Conservation (phyloP, 1,139 yeast genomes). For the Candida sp. region DNA sequence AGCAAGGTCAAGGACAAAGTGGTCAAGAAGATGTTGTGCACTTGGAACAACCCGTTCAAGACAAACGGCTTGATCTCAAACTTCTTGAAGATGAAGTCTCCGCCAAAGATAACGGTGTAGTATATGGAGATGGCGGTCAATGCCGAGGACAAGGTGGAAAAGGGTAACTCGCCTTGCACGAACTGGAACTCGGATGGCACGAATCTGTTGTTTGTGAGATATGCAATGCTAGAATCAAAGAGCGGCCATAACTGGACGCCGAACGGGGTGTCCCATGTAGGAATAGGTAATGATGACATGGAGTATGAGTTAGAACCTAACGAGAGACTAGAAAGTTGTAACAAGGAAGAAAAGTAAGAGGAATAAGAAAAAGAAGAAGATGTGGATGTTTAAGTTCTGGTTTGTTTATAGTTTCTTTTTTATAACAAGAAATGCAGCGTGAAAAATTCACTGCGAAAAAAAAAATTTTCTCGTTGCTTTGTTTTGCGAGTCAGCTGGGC, state of each 20-base stretch:
- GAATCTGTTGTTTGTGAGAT: conserved; percentile 46
- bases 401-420: neutral
- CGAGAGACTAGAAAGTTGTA: neutral
- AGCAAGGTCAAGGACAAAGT: conserved; percentile 68
- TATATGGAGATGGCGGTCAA: conserved; percentile 67
- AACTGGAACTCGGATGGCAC: conserved; percentile 64
- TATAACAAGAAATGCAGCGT: neutral
- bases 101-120: conserved; percentile 86
- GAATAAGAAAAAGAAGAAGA: neutral
- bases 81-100: conserved; percentile 53
- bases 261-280: conserved; percentile 72
- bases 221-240: conserved; percentile 63
- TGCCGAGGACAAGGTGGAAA: conserved; percentile 75
- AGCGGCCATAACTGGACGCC: conserved; percentile 92
- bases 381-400: neutral
- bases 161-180: conserved; percentile 55
- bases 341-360: neutral
- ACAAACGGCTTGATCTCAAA: conserved; percentile 66
- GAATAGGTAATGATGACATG: conserved; percentile 20
- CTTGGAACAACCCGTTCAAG: conserved; percentile 59
- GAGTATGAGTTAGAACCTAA: neutral
- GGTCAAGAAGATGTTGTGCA: conserved; percentile 85
- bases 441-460: neutral
- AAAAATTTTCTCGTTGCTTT: neutral
- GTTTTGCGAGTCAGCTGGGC: neutral